Conservation (phyloP, 2,329 filamentous ascomycete species). For the Chalaropsis ovoidea region DNA sequence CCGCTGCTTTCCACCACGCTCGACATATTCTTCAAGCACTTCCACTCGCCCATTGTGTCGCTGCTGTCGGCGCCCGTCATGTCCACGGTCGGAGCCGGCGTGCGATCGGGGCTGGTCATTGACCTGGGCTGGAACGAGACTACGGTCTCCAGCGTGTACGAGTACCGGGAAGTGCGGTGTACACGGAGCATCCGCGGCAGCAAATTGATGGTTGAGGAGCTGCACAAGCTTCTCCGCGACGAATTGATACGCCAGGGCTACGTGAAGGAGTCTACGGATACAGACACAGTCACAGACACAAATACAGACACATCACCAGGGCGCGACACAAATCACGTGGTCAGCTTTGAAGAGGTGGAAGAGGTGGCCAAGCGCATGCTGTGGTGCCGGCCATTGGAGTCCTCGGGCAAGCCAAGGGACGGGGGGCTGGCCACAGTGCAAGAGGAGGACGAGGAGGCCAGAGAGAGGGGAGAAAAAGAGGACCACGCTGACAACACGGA, state of each 20-base stretch:
- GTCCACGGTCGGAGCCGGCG: slow-evolving; percentile 63
- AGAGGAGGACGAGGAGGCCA: slow-evolving; percentile 44
- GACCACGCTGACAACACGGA: slow-evolving; percentile 27
- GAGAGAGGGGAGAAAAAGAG: slow-evolving; percentile 2
- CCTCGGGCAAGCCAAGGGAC: slow-evolving; percentile 25
- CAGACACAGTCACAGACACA: not conserved
- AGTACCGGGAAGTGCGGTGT: slow-evolving; percentile 71
- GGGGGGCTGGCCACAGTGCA: slow-evolving; percentile 43
- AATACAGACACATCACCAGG: not conserved
- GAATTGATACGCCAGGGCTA: slow-evolving; percentile 30
- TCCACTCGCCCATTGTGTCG: slow-evolving; percentile 70
- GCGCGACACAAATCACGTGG: slow-evolving; percentile 31
- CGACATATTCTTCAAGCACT: slow-evolving; percentile 68
- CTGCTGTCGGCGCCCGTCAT: slow-evolving; percentile 69
- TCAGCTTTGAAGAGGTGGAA: slow-evolving; percentile 71
- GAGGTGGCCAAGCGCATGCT: slow-evolving; percentile 64
- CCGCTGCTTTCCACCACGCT: slow-evolving; percentile 66
- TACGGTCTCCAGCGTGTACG: slow-evolving; percentile 73
- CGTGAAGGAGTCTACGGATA: slow-evolving; percentile 28
- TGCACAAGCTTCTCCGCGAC: slow-evolving; percentile 53
- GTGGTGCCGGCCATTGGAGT: slow-evolving; percentile 53
- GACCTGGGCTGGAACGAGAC: slow-evolving; percentile 93
- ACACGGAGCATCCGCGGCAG: slow-evolving; percentile 64
- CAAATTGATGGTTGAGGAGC: slow-evolving; percentile 58
- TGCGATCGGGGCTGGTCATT: slow-evolving; percentile 75